These are phyloP conservation scores for Rhynchospora breviuscula DNA, from an alignment of 176 grass and related monocot genomes.

Conservation along the genomic window DNA sequence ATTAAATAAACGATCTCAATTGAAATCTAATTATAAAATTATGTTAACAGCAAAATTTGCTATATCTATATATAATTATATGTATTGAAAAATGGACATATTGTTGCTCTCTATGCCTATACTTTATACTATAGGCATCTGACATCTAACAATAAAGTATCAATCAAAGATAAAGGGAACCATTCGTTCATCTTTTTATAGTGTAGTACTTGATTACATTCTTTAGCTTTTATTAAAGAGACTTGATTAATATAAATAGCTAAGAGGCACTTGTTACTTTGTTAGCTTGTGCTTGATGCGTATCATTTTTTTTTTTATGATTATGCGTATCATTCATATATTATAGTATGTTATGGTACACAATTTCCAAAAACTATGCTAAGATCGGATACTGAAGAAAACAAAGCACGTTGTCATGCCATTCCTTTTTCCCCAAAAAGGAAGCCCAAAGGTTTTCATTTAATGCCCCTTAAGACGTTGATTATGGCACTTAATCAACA, in stretches of 20 bases:
- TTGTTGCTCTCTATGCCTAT: neutral
- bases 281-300: neutral
- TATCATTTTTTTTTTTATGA: too few species aligned
- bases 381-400: neutral
- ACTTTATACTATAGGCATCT: neutral
- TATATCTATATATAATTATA: too few species aligned
- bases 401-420: neutral
- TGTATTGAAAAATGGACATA: neutral
- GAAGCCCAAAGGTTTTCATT: neutral
- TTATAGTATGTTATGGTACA: neutral
- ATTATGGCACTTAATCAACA: neutral
- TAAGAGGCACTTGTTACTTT: neutral
- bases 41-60: too few species aligned
- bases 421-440: neutral
- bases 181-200: neutral
- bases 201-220: slow-evolving; percentile 12
- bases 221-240: neutral
- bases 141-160: neutral
- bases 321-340: neutral
- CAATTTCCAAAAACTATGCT: neutral
- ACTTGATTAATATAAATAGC: neutral
- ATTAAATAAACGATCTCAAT: too few species aligned
- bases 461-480: neutral
- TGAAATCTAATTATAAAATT: too few species aligned
- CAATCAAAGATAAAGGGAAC: neutral